Conservation (phyloP, 768 basidiomycete species). For the Austroboletus eburneus region DNA sequence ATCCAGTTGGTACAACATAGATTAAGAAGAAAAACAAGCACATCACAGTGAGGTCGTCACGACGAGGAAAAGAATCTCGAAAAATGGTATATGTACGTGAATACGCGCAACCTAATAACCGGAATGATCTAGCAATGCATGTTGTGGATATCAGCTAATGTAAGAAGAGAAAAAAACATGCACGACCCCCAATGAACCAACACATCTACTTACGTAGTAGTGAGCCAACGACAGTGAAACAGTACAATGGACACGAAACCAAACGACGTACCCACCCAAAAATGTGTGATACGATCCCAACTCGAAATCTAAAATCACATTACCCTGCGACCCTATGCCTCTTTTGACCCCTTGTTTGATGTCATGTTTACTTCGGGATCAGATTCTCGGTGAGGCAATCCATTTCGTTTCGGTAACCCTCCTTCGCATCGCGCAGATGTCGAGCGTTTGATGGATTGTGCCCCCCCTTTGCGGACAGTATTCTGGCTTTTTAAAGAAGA, state of each 20-base stretch:
- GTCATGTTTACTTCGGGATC: conserved; percentile 25
- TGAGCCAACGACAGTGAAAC: conserved; percentile 5
- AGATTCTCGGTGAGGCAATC: conserved; percentile 28
- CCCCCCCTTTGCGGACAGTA: conserved; percentile 9
- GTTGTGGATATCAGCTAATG: conserved; percentile 22
- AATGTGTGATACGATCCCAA: neutral
- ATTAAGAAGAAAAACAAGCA: too few species aligned
- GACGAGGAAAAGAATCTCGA: neutral
- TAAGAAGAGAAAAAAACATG: neutral
- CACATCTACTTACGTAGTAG: conserved; percentile 11
- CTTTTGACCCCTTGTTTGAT: conserved; percentile 22
- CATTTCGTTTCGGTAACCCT: conserved; percentile 24
- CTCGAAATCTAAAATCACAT: conserved; percentile 14
- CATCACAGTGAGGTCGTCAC: too few species aligned
- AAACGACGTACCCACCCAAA: neutral
- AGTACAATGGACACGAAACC: conserved; percentile 7
- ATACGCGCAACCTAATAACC: conserved; percentile 5
- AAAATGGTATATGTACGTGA: conserved; percentile 20
- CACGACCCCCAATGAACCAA: conserved; percentile 5
- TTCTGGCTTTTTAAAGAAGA: conserved; percentile 11
- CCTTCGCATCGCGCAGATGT: conserved; percentile 27
- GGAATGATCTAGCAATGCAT: conserved; percentile 24
- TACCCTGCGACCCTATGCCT: conserved; percentile 16
- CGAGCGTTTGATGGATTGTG: conserved; percentile 26
- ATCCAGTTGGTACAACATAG: too few species aligned